Evolutionary conservation across 2,329 filamentous ascomycete genomes (phyloP).

Genomic region (Ramularia endophylla): DNA sequence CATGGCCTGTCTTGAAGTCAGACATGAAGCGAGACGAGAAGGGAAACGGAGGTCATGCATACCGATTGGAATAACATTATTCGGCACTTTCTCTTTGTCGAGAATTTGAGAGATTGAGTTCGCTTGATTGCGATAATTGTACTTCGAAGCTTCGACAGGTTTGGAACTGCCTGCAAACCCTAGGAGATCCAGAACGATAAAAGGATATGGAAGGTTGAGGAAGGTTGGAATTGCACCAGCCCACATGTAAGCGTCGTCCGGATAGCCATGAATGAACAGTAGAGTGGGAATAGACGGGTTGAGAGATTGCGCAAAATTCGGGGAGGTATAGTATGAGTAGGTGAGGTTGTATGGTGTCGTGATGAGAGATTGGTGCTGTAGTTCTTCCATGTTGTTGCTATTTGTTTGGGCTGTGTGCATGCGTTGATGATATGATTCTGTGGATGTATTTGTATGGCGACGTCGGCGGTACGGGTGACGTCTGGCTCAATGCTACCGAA

Average conservation of each 20-base stretch:
- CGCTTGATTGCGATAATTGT: slow-evolving; percentile 33
- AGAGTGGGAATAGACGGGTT: slow-evolving; percentile 29
- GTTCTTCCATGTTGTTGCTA: slow-evolving; percentile 25
- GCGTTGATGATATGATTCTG: too few relatives aligned
- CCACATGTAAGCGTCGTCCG: slow-evolving; percentile 46
- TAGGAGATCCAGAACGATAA: slow-evolving; percentile 36
- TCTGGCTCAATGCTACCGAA: too few relatives aligned
- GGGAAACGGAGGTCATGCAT: slow-evolving; percentile 1
- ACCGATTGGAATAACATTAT: slow-evolving; percentile 16
- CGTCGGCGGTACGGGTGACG: too few relatives aligned
- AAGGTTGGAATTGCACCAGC: slow-evolving; percentile 26
- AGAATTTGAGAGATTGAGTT: slow-evolving; percentile 39
- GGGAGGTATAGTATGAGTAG: slow-evolving; percentile 27
- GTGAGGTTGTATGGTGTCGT: slow-evolving; percentile 24
- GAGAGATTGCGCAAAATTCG: slow-evolving; percentile 20
- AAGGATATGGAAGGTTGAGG: slow-evolving; percentile 21
- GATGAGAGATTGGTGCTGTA: slow-evolving; percentile 20
- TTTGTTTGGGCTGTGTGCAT: too few relatives aligned
- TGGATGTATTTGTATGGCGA: too few relatives aligned
- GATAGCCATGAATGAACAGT: slow-evolving; percentile 46
- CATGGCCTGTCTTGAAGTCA: slow-evolving; percentile 15
- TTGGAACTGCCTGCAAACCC: slow-evolving; percentile 39
- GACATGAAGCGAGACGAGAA: slow-evolving; percentile 31
- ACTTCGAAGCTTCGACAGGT: slow-evolving; percentile 33
- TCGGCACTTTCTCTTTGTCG: slow-evolving; percentile 29